Conservation (phyloP, 2,329 filamentous ascomycete species). For the Ophidiomyces ophidiicola region DNA sequence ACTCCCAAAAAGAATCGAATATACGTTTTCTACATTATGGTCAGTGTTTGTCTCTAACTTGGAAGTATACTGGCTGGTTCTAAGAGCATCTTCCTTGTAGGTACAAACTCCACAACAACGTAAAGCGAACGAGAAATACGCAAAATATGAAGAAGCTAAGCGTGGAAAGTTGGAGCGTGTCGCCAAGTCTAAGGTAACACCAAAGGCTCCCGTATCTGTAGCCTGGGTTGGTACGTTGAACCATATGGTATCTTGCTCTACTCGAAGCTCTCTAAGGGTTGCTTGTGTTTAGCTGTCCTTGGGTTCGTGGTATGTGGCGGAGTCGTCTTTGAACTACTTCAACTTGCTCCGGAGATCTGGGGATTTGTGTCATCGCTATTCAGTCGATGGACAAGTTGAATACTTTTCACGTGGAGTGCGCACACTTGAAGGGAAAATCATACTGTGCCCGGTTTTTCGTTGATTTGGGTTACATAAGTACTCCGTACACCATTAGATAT, state of each 20-base stretch:
- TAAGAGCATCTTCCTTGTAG: slow-evolving; percentile 35
- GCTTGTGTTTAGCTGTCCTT: slow-evolving; percentile 40
- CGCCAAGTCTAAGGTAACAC: slow-evolving; percentile 37
- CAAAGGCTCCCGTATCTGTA: slow-evolving; percentile 44
- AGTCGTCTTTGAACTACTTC: slow-evolving; percentile 45
- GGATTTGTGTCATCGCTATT: slow-evolving; percentile 13
- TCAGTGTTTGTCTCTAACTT: neutral
- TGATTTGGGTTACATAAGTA: neutral
- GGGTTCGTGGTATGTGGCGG: slow-evolving; percentile 53
- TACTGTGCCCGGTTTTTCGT: neutral
- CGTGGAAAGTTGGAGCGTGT: slow-evolving; percentile 42
- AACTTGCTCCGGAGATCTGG: slow-evolving; percentile 34
- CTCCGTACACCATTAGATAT: slow-evolving; percentile 10
- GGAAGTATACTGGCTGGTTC: neutral
- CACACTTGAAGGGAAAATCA: neutral
- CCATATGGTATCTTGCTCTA: slow-evolving; percentile 1
- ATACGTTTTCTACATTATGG: too few relatives aligned
- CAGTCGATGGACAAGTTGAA: slow-evolving; percentile 15
- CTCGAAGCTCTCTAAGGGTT: neutral
- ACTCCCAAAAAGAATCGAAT: too few relatives aligned
- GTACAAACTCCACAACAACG: slow-evolving; percentile 56
- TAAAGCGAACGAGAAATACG: slow-evolving; percentile 50
- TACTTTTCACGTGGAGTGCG: neutral
- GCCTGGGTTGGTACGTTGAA: slow-evolving; percentile 48
- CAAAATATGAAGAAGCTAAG: slow-evolving; percentile 47